These are phyloP conservation scores for Deinandra increscens DNA, from an alignment of 129 eudicot genomes.

Conservation along the genomic window DNA sequence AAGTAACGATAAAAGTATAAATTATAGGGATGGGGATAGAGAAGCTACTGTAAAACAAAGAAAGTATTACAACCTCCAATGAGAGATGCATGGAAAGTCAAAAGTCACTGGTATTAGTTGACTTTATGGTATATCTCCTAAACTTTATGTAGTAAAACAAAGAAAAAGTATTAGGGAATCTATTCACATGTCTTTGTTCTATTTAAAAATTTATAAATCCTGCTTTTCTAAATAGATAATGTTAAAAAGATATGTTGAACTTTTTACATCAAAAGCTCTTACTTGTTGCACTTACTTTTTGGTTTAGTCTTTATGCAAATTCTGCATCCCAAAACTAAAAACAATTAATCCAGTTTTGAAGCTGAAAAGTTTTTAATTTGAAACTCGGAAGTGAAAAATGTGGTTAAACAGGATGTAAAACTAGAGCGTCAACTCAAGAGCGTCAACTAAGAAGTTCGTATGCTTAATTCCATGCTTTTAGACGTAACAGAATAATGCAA, in stretches of 20 bases:
- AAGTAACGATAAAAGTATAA: no score
- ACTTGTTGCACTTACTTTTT: background rate
- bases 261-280: background rate
- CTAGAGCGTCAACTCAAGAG: slow-evolving; percentile 21
- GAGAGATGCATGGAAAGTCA: background rate
- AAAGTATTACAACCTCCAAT: background rate
- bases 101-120: background rate
- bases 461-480: slow-evolving; percentile 22
- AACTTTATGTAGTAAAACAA: slow-evolving; percentile 1
- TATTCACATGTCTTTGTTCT: background rate
- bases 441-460: slow-evolving; percentile 16
- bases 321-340: background rate
- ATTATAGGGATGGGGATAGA: no score
- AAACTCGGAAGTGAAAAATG: background rate
- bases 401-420: background rate
- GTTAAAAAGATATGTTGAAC: background rate
- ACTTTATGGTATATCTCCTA: slow-evolving; percentile 8
- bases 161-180: background rate
- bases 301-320: background rate
- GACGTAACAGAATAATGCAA: slow-evolving; percentile 16
- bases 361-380: background rate
- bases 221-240: background rate
- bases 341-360: background rate
- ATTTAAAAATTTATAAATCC: background rate
- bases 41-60: no score